Evolutionary conservation across 352 stramenopile genomes (phyloP), one percentile per base, ranked within the genome.

Genomic region (Phytopythium montanum): DNA sequence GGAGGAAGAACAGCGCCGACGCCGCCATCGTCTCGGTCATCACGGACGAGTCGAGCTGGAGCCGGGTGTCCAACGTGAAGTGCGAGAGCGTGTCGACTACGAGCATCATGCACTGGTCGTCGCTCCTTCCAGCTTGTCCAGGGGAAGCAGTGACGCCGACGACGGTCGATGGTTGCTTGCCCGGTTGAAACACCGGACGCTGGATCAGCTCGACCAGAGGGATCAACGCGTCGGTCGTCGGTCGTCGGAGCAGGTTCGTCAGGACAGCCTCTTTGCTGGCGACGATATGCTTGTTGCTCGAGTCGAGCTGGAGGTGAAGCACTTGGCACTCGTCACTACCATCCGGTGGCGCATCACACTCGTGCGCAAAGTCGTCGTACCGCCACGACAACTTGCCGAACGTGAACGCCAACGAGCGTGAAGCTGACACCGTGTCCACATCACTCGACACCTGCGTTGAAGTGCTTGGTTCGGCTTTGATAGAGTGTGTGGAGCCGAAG

Each of bases 1-100:
- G 83, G 34, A 89, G 63, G 53, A 73, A 86, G 0, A 87, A 54
- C 53, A 87, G 48, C 14, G 64, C 76, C 13, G 76, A 70, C 18
- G 69, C 66, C 54, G 73, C 64, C 59, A 85, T 78, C 1, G 76
- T 73, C 9, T 70, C 59, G n/a, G 65, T 56, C 29, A 81, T 51
- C 39, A 25, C 10, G 2, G 64, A 57, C 5, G 55, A 44, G 21
- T 61, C 49, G 10, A 78, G 48, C 39, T 69, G 72, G 21, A 82
- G 66, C 25, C 76, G 68, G 36, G 70, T 68, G 52, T 33, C 49
- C 5, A 58, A 25, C 0, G 75, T 54, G 49, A 80, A 76, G 26
- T 59, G 52, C 25, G 82, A 66, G 41, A 66, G 80, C 29, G 66
- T 59, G 33, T 84, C 76, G 0, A 76, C 51, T 29, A 59, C 53